Evolutionary conservation across 148 eudicot genomes (phyloP).

Genomic region (Polygonum aviculare): DNA sequence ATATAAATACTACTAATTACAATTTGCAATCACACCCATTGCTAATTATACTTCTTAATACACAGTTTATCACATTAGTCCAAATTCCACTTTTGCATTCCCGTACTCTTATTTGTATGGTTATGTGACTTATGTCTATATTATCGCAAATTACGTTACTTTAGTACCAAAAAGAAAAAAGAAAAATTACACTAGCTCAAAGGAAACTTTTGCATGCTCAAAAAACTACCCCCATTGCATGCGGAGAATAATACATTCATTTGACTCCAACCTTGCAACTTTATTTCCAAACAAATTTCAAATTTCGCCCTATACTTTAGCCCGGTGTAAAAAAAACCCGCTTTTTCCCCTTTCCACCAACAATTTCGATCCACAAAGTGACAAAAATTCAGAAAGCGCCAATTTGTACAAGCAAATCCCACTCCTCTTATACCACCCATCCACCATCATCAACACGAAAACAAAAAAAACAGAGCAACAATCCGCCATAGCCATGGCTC

Average conservation of each 20-base stretch:
- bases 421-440: background rate
- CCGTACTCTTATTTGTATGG: too few relatives aligned
- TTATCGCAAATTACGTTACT: background rate
- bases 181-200: background rate
- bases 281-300: background rate
- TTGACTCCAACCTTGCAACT: background rate
- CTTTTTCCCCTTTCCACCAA: background rate
- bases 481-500: slow-evolving; percentile 15
- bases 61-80: too few relatives aligned
- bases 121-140: too few relatives aligned
- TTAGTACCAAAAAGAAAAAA: too few relatives aligned
- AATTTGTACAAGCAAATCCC: background rate
- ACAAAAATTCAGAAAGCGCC: background rate
- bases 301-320: background rate
- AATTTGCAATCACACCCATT: too few relatives aligned
- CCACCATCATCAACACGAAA: background rate
- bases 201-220: slow-evolving; percentile 1
- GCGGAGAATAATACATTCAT: background rate
- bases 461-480: background rate
- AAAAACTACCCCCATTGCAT: background rate
- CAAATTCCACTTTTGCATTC: too few relatives aligned
- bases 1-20: too few relatives aligned
- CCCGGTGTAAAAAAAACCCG: background rate
- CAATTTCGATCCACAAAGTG: background rate
- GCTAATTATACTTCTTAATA: too few relatives aligned